Evolutionary conservation across 2,329 filamentous ascomycete genomes (phyloP), one percentile per base, ranked within the genome.

Genomic region (Diplocarpon rosae): DNA sequence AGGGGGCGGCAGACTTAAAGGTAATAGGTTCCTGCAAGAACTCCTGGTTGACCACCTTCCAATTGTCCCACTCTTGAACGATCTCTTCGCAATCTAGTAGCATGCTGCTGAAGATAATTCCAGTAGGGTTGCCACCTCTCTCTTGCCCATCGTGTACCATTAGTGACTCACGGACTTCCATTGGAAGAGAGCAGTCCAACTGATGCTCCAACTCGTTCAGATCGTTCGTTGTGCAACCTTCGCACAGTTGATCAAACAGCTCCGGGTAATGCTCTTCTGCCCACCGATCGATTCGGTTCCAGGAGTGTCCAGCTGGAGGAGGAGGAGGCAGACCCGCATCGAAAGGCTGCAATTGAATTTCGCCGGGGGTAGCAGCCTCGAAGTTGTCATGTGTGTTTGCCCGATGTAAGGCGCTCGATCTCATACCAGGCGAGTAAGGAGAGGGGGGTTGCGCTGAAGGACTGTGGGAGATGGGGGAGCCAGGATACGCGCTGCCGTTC

Each of bases 11-110:
- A 4, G 83, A 78, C 45, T 66, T 80, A 61, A 63, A 69, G 53
- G 69, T 72, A 58, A 65, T 67, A 39, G 64, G 78, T 62, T 59
- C 51, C 7, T 43, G 56, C 47, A 96, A 73, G 63, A 85, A 95
- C 60, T 95, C 86, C 47, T 90, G 80, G 61, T 95, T 95, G 51
- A 98, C 92, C 51, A 78, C 80, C 57, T 87, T 81, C 92, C 92
- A 98, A 61, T 95, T 93, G 58, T 85, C 83, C 86, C 90, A 96
- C 63, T 98, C 92, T 63, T 95, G 88, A 16, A 95, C 83, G 56
- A 98, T 95, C 62, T 98, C 92, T 65, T 98, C 92, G 61, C 92
- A 96, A 64, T 98, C 92, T 46, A 98, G 76, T 52, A 98, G 69
- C 92, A 98, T 98, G 62, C 79, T 83, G 48, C 89, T 78, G 58